phyloP scores from a whole-genome alignment of 1,139 yeast genomes.

The Geotrichum fermentans region DNA sequence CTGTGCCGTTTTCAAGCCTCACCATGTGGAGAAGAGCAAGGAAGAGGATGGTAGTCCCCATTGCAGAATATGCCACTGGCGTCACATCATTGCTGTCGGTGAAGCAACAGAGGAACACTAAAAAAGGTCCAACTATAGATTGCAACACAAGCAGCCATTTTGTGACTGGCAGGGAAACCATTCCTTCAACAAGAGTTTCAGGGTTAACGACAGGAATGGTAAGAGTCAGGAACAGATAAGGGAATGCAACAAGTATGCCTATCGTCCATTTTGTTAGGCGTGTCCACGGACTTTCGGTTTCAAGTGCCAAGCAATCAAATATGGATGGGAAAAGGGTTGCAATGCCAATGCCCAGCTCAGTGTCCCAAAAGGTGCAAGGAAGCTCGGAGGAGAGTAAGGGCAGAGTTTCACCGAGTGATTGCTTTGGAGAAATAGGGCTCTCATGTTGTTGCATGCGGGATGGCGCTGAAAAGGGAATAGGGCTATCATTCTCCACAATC shows the following conservation, averaged over 20 bases:
- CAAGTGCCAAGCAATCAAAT: neutral
- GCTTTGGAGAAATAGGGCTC: neutral
- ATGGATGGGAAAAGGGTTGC: slow-evolving; percentile 9
- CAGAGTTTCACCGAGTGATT: neutral
- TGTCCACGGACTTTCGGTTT: neutral
- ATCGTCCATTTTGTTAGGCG: neutral
- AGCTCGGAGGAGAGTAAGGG: neutral
- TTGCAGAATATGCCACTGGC: neutral
- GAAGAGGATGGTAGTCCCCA: neutral
- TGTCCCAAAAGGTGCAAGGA: neutral
- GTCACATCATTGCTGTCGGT: neutral
- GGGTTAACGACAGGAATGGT: neutral
- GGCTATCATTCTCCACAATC: neutral
- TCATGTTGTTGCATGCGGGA: neutral
- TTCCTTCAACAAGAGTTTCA: neutral
- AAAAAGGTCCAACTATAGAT: slow-evolving; percentile 15
- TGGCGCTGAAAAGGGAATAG: too few species aligned
- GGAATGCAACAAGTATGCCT: neutral
- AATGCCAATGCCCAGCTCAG: neutral
- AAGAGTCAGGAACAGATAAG: neutral
- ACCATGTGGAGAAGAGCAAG: neutral
- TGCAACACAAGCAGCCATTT: slow-evolving; percentile 15
- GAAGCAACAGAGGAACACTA: slow-evolving; percentile 15
- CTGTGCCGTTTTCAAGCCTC: neutral
- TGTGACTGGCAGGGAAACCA: neutral